Base-by-base conservation (phyloP, 2,329 filamentous ascomycete species). In the Paecilomyces variotii region DNA sequence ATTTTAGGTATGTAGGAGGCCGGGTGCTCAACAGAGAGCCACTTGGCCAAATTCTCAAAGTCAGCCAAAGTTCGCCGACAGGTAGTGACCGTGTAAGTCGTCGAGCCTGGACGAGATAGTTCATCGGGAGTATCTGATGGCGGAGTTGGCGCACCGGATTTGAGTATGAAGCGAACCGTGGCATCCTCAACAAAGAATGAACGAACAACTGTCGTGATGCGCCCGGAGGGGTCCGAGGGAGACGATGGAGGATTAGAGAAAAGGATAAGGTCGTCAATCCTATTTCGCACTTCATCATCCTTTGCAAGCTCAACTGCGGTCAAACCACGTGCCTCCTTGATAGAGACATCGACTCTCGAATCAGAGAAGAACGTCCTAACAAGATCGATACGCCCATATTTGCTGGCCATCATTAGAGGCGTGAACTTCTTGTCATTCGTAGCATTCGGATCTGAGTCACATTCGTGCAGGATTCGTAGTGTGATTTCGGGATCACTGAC, bases 111-210 rank as follows among this genome's bases (percentile, higher is more conserved):
- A 9, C 63, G 61, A 14, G 69, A 66, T 62, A 87, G 84, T 26
- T 84, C 82, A n/a, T 88, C 67, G 4, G 66, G 59, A 1, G 64
- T 60, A 12, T 71, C 64, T 3, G 69, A 67, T 27, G 67, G 61
- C 11, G 67, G 64, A 35, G 66, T 90, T 0, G 91, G 91, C 1
- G 90, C 91, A 11, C 91, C 94, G 1, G 93, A 97, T 72, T 99
- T 99, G 61, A 99, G 80, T 14, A 99, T 91, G 54, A 97, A 86
- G 49, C 94, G 87, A 56, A 97, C 89, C 0, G 90, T 96, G 9
- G 90, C 92, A 74, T 99, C 94, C 76, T 99, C 94, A 10, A 99
- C 92, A 67, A 99, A 97, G 74, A 96, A 97, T 0, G 92, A 94
- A 59, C 94, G 84, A 0, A 99, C 94, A 0, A 97, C 92, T 1